phyloP scores from a whole-genome alignment of 352 stramenopile species.

The Phytophthora tentaculata region DNA sequence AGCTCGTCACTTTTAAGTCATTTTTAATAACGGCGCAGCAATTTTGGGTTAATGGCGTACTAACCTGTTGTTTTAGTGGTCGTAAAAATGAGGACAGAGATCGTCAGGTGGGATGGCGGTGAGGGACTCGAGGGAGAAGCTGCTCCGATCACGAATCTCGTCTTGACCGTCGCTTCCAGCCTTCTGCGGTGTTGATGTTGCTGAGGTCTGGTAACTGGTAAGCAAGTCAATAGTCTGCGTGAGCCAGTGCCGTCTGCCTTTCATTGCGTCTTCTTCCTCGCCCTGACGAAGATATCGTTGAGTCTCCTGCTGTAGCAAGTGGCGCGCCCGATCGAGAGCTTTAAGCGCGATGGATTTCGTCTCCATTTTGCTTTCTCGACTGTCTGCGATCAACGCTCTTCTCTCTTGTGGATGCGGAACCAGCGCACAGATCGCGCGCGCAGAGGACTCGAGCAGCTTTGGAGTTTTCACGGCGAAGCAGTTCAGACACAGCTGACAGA shows the following conservation, averaged over 20 bases:
- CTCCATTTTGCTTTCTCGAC: conserved; percentile 68
- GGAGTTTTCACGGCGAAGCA: conserved; percentile 28
- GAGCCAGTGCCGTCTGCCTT: conserved; percentile 41
- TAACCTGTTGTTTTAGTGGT: conserved; percentile 14
- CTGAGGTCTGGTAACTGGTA: conserved; percentile 27
- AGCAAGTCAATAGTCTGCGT: conserved; percentile 49
- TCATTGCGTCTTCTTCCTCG: conserved; percentile 15
- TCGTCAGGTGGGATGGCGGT: conserved; percentile 57
- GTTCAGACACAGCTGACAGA: conserved; percentile 60
- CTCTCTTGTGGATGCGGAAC: conserved; percentile 53
- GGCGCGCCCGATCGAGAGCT: conserved; percentile 52
- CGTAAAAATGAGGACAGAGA: conserved; percentile 64
- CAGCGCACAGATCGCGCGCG: conserved; percentile 56
- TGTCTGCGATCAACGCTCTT: conserved; percentile 44
- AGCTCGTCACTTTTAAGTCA: conserved; percentile 12
- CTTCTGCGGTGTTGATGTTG: background rate
- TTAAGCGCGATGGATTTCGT: conserved; percentile 50
- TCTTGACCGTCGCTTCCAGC: conserved; percentile 25
- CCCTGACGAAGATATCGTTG: conserved; percentile 9
- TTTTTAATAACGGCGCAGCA: background rate
- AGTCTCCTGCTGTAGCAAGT: conserved; percentile 38
- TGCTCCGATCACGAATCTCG: conserved; percentile 65
- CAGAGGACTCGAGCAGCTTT: conserved; percentile 51
- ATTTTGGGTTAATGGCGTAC: background rate
- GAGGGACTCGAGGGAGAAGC: conserved; percentile 67